Evolutionary conservation across 805 yeast genomes (phyloP), one percentile per base, ranked within the genome.

Genomic region (Pichia manshurica): DNA sequence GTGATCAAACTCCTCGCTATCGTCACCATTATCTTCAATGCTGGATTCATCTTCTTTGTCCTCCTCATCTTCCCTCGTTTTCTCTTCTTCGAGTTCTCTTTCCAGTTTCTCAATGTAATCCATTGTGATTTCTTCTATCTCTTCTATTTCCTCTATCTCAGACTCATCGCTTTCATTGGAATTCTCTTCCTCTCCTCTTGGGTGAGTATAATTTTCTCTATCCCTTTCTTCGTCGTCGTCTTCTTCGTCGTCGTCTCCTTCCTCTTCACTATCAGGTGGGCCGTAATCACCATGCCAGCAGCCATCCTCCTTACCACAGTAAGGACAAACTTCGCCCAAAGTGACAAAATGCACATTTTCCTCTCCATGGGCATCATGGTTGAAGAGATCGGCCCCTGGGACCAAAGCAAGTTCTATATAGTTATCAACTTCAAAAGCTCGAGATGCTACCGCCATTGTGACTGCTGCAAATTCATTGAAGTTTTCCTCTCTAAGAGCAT

Each of bases 331-430:
- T 28, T 61, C 66, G 16, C 57, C 63, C 3, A 72, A 51, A 3
- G 81, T 68, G 49, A 79, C 84, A 59, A 88, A 87, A 63, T 81
- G 83, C 9, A 82, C 88, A 55, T 77, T 72, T 51, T 86, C 89
- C 5, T 66, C 58, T 1, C 64, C 79, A 13, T 66, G 73, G 5
- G 72, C 62, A 37, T 68, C 61, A 59, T 89, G 96, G 55, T 90
- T 90, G 66, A 89, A 87, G 32, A 91, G 67, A 65, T 90, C 96
- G 0, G 96, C 97, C 15, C 89, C 87, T 0, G 97, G 96, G 21
- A 90, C 96, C 43, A 91, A 67, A 0, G 86, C 87, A 28, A 82
- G 71, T 29, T 81, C 85, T 56, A 84, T 87, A 60, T 64, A 89
- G 43, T 72, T 72, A 63, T 91, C 98, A 25, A 90, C 78, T 36